Conservation (phyloP, 306 rosid genomes). For the Canavalia gladiata region DNA sequence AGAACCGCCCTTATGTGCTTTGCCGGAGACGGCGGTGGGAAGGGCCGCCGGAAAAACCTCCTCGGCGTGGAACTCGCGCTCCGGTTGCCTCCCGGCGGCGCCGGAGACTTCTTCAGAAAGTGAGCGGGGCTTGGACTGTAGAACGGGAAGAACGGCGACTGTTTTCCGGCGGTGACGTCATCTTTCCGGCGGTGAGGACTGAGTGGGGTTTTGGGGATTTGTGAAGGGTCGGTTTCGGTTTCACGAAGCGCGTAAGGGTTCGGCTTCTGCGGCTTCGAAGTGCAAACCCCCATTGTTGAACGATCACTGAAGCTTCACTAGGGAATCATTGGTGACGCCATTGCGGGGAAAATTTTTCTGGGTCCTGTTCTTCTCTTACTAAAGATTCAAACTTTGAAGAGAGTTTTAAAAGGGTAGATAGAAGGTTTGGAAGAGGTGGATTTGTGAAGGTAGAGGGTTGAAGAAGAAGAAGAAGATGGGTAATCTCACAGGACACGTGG, state of each 20-base stretch:
- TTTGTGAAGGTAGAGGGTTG: conserved; percentile 43
- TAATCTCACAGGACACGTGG: conserved; percentile 61
- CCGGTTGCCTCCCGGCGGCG: conserved; percentile 54
- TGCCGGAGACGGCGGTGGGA: conserved; percentile 99
- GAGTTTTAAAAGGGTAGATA: conserved; percentile 7
- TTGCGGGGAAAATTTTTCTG: conserved; percentile 34
- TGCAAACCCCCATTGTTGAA: conserved; percentile 83
- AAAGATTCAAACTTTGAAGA: conserved; percentile 50
- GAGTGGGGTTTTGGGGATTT: conserved; percentile 59
- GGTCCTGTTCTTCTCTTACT: conserved; percentile 36
- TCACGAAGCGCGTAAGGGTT: conserved; percentile 75
- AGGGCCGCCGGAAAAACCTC: conserved; percentile 85
- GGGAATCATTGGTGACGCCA: conserved; percentile 44
- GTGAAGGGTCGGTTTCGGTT: conserved; percentile 54
- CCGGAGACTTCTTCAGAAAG: conserved; percentile 71
- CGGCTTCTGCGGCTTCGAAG: conserved; percentile 82
- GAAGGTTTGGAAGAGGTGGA: conserved; percentile 30
- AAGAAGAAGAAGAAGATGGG: conserved; percentile 32
- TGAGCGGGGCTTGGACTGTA: conserved; percentile 95
- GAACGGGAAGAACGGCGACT: conserved; percentile 89
- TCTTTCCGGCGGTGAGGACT: conserved; percentile 47
- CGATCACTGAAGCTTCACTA: conserved; percentile 46
- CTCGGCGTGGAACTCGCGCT: conserved; percentile 87
- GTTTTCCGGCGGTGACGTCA: conserved; percentile 48
- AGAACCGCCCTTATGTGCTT: conserved; percentile 86